Evolutionary conservation across 1,139 yeast genomes (phyloP), one percentile per base, ranked within the genome.

Genomic region (Candida albicans): DNA sequence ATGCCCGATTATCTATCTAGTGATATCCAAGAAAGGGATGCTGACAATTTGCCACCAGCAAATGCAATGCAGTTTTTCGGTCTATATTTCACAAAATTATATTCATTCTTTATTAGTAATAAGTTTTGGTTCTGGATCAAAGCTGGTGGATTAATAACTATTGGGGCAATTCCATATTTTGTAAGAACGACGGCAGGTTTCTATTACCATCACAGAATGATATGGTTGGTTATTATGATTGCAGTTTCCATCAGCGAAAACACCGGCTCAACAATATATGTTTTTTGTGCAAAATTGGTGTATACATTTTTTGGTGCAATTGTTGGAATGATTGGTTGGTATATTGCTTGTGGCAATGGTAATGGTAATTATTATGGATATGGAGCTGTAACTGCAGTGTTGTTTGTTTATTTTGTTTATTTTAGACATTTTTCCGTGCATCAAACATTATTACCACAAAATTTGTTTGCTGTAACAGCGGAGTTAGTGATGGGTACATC

Each of bases 191-290:
- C 73, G 2, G 70, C 70, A 1, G 28, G 38, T 4, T 68, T 70
- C 67, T 67, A 63, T 43, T 65, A 59, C 44, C 42, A 47, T 9
- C 55, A 59, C 37, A 54, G 69, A 39, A 48, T 64, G 40, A 52
- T 67, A 7, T 69, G 74, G 74, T 44, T 68, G 9, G 71, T 66
- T 2, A 56, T 69, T 39, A 63, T 68, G 67, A 58, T 65, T 45
- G 66, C 61, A 2, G 56, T 69, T 14, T 62, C 69, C 3, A 63
- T 67, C 6, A 47, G 66, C 8, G 69, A 67, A 37, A 61, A 61
- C 30, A 59, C 71, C 4, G 73, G 71, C 0, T 65, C 65, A 45
- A 64, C 71, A 10, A 56, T 65, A 8, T 68, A 67, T 46, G 56
- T 57, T 10, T 61, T 59, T 40, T 37, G 56, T 8, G 55, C 62